Percentiles rank a stretch among this genome's conserved stretches.
phyloP scores from a whole-genome alignment of 179 eudicot genomes.

The Silene coronaria region DNA sequence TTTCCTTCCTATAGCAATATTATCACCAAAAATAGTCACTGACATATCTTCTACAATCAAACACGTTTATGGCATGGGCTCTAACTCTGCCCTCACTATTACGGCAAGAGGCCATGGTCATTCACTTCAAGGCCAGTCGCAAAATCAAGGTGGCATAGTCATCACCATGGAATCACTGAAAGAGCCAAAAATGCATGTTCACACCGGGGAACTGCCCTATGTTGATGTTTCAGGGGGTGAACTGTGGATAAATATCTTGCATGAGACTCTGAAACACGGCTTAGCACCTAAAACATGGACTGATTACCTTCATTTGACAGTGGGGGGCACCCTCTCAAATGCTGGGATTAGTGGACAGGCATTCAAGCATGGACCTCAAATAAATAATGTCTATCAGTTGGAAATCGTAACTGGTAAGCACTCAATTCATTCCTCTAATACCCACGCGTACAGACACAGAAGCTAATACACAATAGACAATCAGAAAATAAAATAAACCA shows the following conservation, averaged over 20 bases:
- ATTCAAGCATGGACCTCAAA: constrained; percentile 49
- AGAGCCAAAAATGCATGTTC: constrained; percentile 47
- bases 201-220: constrained; percentile 42
- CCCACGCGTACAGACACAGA: not conserved
- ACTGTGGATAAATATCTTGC: constrained; percentile 52
- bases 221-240: constrained; percentile 52
- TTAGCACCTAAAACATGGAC: constrained; percentile 60
- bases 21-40: constrained; percentile 65
- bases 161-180: constrained; percentile 71
- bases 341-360: constrained; percentile 64
- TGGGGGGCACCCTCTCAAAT: constrained; percentile 64
- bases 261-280: constrained; percentile 39
- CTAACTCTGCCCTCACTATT: constrained; percentile 55
- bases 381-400: constrained; percentile 42
- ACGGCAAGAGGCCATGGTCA: constrained; percentile 95
- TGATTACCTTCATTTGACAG: constrained; percentile 54
- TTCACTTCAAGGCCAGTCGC: constrained; percentile 84
- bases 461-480: not conserved
- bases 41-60: constrained; percentile 59
- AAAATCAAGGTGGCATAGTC: constrained; percentile 66
- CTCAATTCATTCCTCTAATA: constrained; percentile 2
- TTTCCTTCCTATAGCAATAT: constrained; percentile 51
- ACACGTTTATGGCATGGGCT: constrained; percentile 66
- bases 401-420: constrained; percentile 50
- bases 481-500: constrained; percentile 3